These are phyloP conservation scores for Solanum lignicaule DNA, from an alignment of 257 asterid genomes.

Conservation along the genomic window DNA sequence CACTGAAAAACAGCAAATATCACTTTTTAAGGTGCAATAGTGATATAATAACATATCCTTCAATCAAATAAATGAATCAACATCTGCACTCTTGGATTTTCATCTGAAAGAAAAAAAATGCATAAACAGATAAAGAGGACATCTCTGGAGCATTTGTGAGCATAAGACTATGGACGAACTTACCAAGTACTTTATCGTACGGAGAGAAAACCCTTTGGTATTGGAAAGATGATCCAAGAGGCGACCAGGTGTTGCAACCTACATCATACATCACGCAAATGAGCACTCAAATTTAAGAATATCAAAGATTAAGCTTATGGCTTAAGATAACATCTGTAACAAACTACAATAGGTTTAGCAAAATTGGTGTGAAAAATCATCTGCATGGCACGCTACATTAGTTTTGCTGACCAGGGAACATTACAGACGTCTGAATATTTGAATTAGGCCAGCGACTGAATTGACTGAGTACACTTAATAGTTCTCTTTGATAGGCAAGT, in stretches of 20 bases:
- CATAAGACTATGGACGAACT: slow-evolving; percentile 11
- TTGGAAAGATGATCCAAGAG: slow-evolving; percentile 85
- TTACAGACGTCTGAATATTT: background rate
- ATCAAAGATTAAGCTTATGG: background rate
- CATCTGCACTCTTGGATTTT: background rate
- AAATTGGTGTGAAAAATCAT: background rate
- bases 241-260: slow-evolving; percentile 99
- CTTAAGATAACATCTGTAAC: background rate
- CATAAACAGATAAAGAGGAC: background rate
- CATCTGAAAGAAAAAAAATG: background rate
- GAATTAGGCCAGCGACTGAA: background rate
- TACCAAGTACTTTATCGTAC: slow-evolving; percentile 65
- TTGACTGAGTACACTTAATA: background rate
- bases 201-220: slow-evolving; percentile 84
- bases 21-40: background rate
- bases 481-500: background rate
- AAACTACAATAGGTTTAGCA: background rate
- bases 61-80: background rate
- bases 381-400: background rate
- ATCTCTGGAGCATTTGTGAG: slow-evolving; percentile 1
- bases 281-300: background rate
- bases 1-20: background rate
- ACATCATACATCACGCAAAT: background rate
- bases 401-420: background rate
- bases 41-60: background rate